Conservation (phyloP, 208 protist species). For the Phytomonas francai region DNA sequence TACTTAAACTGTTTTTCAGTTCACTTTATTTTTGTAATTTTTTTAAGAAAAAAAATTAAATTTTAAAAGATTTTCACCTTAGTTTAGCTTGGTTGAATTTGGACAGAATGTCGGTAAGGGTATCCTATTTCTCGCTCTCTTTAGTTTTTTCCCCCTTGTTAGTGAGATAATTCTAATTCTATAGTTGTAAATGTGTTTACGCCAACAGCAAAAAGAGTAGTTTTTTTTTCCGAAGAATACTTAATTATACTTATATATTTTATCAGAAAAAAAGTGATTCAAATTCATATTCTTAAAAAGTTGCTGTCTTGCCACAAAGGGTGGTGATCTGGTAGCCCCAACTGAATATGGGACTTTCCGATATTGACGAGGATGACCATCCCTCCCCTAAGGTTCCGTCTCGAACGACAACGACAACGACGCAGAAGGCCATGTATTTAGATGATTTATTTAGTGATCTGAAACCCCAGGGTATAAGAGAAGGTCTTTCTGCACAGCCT, state of each 20-base stretch:
- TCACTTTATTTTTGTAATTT: conserved; percentile 1
- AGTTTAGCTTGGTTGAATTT: background rate
- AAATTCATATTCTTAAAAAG: conserved; percentile 5
- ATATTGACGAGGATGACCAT: conserved; percentile 71
- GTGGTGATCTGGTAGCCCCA: background rate
- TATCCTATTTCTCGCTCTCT: conserved; percentile 7
- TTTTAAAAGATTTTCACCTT: background rate
- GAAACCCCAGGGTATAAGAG: background rate
- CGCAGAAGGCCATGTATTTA: background rate
- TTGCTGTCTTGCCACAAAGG: background rate
- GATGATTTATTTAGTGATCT: conserved; percentile 6
- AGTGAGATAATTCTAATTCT: background rate
- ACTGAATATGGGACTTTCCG: conserved; percentile 55
- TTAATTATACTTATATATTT: conserved; percentile 9
- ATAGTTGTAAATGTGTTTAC: background rate
- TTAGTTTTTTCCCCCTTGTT: conserved; percentile 8
- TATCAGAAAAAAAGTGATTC: conserved; percentile 1
- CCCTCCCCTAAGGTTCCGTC: conserved; percentile 10
- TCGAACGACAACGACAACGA: background rate
- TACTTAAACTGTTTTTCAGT: background rate
- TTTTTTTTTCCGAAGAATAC: background rate
- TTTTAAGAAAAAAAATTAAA: background rate
- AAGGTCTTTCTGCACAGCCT: background rate
- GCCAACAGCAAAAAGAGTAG: background rate
- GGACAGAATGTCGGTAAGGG: background rate